These are phyloP conservation scores for Daldinia eschscholtzii DNA, from an alignment of 2,329 filamentous ascomycete genomes.

Conservation along the genomic window DNA sequence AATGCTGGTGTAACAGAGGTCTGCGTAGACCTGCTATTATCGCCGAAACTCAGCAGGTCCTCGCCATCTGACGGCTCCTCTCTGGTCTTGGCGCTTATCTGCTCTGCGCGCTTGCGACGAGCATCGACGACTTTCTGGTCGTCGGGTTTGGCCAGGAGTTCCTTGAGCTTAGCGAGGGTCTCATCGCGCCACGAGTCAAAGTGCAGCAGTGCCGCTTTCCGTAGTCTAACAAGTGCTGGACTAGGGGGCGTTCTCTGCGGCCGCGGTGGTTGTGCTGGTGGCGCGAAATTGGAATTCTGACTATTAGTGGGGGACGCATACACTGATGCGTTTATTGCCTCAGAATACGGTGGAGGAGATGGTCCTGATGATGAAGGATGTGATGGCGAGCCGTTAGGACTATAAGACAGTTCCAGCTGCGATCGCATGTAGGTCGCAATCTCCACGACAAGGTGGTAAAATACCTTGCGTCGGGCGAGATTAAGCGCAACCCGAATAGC, in stretches of 20 bases:
- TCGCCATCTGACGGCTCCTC: conserved; percentile 55
- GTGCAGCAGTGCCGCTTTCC: conserved; percentile 71
- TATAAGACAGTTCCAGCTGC: conserved; percentile 59
- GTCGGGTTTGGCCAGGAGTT: conserved; percentile 70
- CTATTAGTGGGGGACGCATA: conserved; percentile 42
- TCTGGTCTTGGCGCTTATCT: conserved; percentile 55
- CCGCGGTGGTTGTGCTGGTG: conserved; percentile 14
- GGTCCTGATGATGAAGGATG: conserved; percentile 47
- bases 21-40: conserved; percentile 35
- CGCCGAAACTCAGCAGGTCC: conserved; percentile 59
- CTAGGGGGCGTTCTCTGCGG: conserved; percentile 39
- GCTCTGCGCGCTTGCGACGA: conserved; percentile 60
- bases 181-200: conserved; percentile 83
- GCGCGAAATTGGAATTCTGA: conserved; percentile 16
- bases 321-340: conserved; percentile 32
- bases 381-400: conserved; percentile 45
- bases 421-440: conserved; percentile 68
- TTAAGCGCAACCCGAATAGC: conserved; percentile 69
- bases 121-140: conserved; percentile 62
- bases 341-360: conserved; percentile 43
- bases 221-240: conserved; percentile 55
- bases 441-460: conserved; percentile 64
- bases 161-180: conserved; percentile 77
- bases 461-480: conserved; percentile 63
- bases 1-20: background rate